These are phyloP conservation scores for Stromatinia cepivora DNA, from an alignment of 2,329 filamentous ascomycete genomes.

Conservation along the genomic window DNA sequence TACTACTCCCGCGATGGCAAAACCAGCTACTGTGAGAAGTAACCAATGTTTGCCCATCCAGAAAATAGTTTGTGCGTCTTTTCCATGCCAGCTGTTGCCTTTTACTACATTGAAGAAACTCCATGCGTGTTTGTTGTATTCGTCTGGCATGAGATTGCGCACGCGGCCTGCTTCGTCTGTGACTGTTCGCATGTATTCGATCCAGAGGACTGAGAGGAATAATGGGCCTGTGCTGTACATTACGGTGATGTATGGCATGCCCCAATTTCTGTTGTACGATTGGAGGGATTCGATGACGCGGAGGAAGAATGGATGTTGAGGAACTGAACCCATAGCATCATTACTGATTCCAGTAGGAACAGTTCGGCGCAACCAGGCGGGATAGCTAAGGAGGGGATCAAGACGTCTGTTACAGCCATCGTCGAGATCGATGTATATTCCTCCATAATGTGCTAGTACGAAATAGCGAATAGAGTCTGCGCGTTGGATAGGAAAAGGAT, in stretches of 20 bases:
- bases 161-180: constrained; percentile 55
- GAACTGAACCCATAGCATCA: constrained; percentile 74
- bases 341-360: constrained; percentile 77
- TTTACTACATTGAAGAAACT: constrained; percentile 64
- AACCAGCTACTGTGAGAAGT: constrained; percentile 42
- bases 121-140: constrained; percentile 68
- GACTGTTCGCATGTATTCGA: constrained; percentile 63
- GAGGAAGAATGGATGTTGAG: constrained; percentile 73
- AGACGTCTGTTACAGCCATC: constrained; percentile 41
- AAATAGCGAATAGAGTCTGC: constrained; percentile 81
- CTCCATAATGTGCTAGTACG: constrained; percentile 72
- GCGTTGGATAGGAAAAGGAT: constrained; percentile 73
- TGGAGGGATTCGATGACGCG: constrained; percentile 67
- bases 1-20: constrained; percentile 38
- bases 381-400: constrained; percentile 67
- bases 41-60: constrained; percentile 50
- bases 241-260: constrained; percentile 66
- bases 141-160: constrained; percentile 66
- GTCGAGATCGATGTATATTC: constrained; percentile 80
- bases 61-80: constrained; percentile 50
- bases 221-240: constrained; percentile 78
- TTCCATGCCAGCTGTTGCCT: constrained; percentile 49
- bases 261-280: constrained; percentile 67
- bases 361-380: constrained; percentile 70
- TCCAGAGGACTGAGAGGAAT: constrained; percentile 74